Base-by-base conservation (phyloP, 192 early-diverging fungal species). In the Backusella tuberculispora region DNA sequence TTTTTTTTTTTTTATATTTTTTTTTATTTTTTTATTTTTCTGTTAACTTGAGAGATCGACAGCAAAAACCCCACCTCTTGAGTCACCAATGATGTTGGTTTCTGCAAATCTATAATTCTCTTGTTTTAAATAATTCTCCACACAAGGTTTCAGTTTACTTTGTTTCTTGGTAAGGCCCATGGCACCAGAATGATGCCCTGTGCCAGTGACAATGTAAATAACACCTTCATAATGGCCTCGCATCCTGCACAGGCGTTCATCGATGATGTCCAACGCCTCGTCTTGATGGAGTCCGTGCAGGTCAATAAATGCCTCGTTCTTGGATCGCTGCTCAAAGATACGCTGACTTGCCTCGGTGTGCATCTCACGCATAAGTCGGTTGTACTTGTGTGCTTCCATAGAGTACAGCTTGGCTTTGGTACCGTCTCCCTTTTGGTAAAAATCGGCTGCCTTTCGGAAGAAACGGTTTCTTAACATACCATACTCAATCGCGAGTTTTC, bases 211-310 rank as follows among this genome's bases (percentile, higher is more conserved):
- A 24, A 87, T 74, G 76, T 85, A 87, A 34, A 85, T 77, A 19
- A 77, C 77, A 8, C 86, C 86, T 2, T 77, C 63, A 19, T 84
- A 87, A 5, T 67, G 40, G 34, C 79, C 78, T 63, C 77, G 71
- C 24, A 87, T 45, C 2, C 73, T 72, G n/a, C 79, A 73, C 67
- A 87, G 75, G 47, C 81, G 78, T 68, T 84, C 79, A 14, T 84
- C 81, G 38, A 87, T 21, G 43, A 84, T 78, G 12, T 69, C 76
- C 13, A 87, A 19, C 2, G 82, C 81, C 73, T 87, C 86, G 19
- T 87, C 83, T 29, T 84, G 81, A 74, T 87, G 86, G 37, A 85
- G 66, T 3, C 86, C 86, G 70, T 87, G 86, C 3, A 87, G 74
- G 76, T 87, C 86, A 41, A 87, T 81, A 81, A 83, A 87, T 6